Percentiles rank a stretch among this genome's conserved stretches.
Conservation (phyloP, 352 stramenopile species). For the Hyaloperonospora arabidopsidis region DNA sequence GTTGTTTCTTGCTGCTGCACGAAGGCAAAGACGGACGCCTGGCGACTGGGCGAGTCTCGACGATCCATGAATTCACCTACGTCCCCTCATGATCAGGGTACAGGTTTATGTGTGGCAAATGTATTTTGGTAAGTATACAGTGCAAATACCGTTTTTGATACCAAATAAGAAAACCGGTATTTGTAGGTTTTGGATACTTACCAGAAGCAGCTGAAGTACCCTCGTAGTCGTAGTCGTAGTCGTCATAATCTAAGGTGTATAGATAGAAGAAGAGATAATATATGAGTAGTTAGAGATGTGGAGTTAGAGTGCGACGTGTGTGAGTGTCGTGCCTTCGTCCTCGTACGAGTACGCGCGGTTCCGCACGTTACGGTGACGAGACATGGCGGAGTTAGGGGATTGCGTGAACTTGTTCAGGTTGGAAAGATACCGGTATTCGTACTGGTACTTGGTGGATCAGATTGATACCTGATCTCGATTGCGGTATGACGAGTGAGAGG, state of each 20-base stretch:
- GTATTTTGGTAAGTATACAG: neutral
- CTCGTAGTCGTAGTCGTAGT: slow-evolving; percentile 59
- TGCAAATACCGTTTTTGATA: neutral
- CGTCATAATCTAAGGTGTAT: slow-evolving; percentile 49
- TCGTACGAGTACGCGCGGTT: slow-evolving; percentile 87
- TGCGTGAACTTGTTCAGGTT: neutral
- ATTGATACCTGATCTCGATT: too few relatives aligned
- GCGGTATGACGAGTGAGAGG: too few relatives aligned
- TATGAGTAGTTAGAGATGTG: neutral
- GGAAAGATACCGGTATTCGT: neutral
- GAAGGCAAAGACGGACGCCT: slow-evolving; percentile 76
- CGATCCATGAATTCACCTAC: slow-evolving; percentile 79
- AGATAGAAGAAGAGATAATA: neutral
- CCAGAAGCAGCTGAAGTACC: slow-evolving; percentile 50
- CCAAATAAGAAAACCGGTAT: neutral
- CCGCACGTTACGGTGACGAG: slow-evolving; percentile 75
- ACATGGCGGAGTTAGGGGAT: slow-evolving; percentile 35
- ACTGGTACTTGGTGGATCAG: too few relatives aligned
- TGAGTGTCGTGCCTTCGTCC: slow-evolving; percentile 49
- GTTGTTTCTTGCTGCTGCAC: slow-evolving; percentile 39
- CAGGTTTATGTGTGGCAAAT: neutral
- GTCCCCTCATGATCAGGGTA: slow-evolving; percentile 3
- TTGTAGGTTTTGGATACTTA: slow-evolving; percentile 17
- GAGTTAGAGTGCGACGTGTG: neutral
- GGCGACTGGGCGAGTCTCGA: slow-evolving; percentile 66